phyloP scores from a whole-genome alignment of 768 basidiomycete genomes.

The Chiua virens region DNA sequence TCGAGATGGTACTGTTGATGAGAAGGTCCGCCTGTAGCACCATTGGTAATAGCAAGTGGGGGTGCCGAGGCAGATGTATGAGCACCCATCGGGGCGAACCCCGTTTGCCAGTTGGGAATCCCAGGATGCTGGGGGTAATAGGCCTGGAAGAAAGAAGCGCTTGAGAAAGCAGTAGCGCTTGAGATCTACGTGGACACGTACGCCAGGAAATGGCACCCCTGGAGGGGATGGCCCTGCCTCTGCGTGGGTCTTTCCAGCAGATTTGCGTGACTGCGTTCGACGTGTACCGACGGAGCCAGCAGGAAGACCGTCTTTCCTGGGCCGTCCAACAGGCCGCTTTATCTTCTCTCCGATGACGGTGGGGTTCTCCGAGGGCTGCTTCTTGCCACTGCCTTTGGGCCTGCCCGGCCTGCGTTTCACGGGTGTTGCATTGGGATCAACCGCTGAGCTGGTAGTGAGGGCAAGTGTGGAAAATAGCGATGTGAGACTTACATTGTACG shows the following conservation, averaged over 20 bases:
- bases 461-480: not conserved
- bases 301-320: conserved; percentile 79
- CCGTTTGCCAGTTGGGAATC: conserved; percentile 30
- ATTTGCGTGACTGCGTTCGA: conserved; percentile 43
- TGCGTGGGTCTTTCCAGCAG: conserved; percentile 28
- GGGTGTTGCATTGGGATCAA: conserved; percentile 33
- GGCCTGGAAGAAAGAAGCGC: conserved; percentile 16
- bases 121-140: conserved; percentile 35
- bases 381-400: conserved; percentile 81
- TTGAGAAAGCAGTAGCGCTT: not conserved
- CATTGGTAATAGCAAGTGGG: conserved; percentile 35
- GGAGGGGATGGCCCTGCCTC: conserved; percentile 24
- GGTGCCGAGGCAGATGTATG: conserved; percentile 33
- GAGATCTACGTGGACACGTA: conserved; percentile 8
- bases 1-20: conserved; percentile 42
- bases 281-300: conserved; percentile 63
- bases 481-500: conserved; percentile 20
- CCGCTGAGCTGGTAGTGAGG: conserved; percentile 16
- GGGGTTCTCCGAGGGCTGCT: conserved; percentile 44
- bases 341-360: conserved; percentile 48
- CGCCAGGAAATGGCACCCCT: conserved; percentile 33
- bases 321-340: conserved; percentile 79
- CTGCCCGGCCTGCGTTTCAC: conserved; percentile 72
- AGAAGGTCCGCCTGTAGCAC: conserved; percentile 12
- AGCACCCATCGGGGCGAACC: conserved; percentile 25